Evolutionary conservation across 495 filamentous ascomycete genomes (phyloP), one percentile per base, ranked within the genome.

Genomic region (Daldinia decipiens): DNA sequence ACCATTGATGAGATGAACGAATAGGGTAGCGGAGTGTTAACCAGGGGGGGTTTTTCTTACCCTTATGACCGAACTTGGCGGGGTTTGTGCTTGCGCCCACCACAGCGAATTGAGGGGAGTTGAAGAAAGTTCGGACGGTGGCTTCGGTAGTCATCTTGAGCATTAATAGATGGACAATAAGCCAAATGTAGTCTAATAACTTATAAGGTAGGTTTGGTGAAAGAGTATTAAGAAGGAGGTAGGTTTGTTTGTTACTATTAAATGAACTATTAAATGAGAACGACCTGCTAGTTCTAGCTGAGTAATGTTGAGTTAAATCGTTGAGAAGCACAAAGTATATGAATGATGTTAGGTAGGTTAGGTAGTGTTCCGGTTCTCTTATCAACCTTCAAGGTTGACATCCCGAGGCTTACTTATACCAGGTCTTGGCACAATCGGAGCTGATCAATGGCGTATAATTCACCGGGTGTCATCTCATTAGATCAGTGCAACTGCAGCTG

Each of bases 51-150:
- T 27, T 59, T 82, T 53, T 59, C 82, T 53, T 78, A 93, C 94
- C 87, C 82, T 94, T 94, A 82, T 96, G 92, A n/a, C 95, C 95
- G 76, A 91, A 98, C 77, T 97, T 97, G 66, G 82, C 79, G 54
- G 92, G 80, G 78, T 95, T 92, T 50, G 89, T 91, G 81, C 90
- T 93, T 5, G 95, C 95, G 66, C 95, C 95, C 38, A 95, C 93
- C 45, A 99, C 95, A 57, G 94, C 95, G 77, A 93, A 99, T 69
- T 86, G 84, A 36, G 91, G 86, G 17, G 92, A 91, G 27, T 86
- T 84, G 85, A 99, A 97, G 86, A 99, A 98, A 8, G 84, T 83
- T 62, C 87, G 87, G 50, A 94, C 89, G 31, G 88, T 83, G 54
- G 85, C 79, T 71, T 91, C 86, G 72, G 86, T 84, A 56, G 83